Evolutionary conservation across 495 filamentous ascomycete genomes (phyloP).

Genomic region (Aspergillus mulundensis): DNA sequence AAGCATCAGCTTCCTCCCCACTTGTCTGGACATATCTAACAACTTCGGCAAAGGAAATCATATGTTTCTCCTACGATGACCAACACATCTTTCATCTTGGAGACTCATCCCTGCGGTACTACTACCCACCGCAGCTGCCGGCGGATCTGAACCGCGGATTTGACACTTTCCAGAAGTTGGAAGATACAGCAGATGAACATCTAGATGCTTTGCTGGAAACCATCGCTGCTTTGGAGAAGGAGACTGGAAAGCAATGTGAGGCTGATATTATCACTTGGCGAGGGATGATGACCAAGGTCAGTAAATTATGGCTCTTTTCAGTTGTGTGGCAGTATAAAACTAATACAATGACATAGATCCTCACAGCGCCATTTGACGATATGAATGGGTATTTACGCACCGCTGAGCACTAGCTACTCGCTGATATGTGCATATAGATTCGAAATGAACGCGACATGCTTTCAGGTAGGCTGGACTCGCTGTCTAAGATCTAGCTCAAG

Average conservation of each 20-base stretch:
- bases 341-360: constrained; percentile 53
- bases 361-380: constrained; percentile 77
- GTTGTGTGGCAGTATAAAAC: neutral
- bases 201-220: constrained; percentile 77
- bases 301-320: neutral
- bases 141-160: constrained; percentile 74
- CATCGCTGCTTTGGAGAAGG: constrained; percentile 66
- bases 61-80: constrained; percentile 86
- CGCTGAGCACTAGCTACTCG: neutral
- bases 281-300: constrained; percentile 99
- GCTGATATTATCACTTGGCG: constrained; percentile 89
- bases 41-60: constrained; percentile 60
- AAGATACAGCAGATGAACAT: constrained; percentile 81
- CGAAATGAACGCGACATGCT: constrained; percentile 91
- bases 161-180: constrained; percentile 76
- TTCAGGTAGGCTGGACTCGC: constrained; percentile 60
- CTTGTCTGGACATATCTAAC: neutral
- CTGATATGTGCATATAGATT: constrained; percentile 52
- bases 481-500: constrained; percentile 6
- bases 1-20: neutral
- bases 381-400: constrained; percentile 62
- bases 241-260: constrained; percentile 59
- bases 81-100: constrained; percentile 71
- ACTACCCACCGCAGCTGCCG: constrained; percentile 72
- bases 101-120: constrained; percentile 76